phyloP scores from a whole-genome alignment of 129 eudicot species.

The Oenanthe sinensis region DNA sequence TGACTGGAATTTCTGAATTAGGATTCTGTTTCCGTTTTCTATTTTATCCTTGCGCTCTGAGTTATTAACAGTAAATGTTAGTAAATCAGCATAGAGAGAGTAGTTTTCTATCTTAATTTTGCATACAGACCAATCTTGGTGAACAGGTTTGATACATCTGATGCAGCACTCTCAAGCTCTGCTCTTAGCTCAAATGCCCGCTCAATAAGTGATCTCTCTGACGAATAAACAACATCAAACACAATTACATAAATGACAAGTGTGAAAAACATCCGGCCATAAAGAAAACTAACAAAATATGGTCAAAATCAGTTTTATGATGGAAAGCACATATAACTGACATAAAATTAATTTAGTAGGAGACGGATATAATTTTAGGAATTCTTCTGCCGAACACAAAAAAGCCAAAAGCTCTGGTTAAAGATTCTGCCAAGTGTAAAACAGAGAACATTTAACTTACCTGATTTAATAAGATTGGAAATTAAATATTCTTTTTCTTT shows the following conservation, averaged over 20 bases:
- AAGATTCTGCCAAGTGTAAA: not conserved
- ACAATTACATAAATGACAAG: not conserved
- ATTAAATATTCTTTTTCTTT: constrained; percentile 88
- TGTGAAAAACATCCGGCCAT: not conserved
- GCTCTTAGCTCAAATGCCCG: constrained; percentile 81
- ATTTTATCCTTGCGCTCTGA: constrained; percentile 90
- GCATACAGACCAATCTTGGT: constrained; percentile 75
- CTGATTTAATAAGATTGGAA: constrained; percentile 82
- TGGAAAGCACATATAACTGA: not conserved
- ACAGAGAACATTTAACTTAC: constrained; percentile 24
- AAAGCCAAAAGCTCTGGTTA: not conserved
- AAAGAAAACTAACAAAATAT: not conserved
- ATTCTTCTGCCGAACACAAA: not conserved
- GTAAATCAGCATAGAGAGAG: not conserved
- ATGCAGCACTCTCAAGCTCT: constrained; percentile 78
- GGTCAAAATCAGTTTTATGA: not conserved
- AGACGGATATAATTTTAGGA: not conserved
- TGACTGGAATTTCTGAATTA: constrained; percentile 67
- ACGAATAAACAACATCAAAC: not conserved
- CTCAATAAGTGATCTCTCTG: constrained; percentile 91
- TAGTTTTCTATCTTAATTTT: not conserved
- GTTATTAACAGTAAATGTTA: not conserved
- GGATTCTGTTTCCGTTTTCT: constrained; percentile 78
- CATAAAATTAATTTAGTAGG: not conserved
- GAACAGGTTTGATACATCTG: constrained; percentile 78